phyloP scores from a whole-genome alignment of 2,329 filamentous ascomycete species.

The Pseudogymnoascus sp. region DNA sequence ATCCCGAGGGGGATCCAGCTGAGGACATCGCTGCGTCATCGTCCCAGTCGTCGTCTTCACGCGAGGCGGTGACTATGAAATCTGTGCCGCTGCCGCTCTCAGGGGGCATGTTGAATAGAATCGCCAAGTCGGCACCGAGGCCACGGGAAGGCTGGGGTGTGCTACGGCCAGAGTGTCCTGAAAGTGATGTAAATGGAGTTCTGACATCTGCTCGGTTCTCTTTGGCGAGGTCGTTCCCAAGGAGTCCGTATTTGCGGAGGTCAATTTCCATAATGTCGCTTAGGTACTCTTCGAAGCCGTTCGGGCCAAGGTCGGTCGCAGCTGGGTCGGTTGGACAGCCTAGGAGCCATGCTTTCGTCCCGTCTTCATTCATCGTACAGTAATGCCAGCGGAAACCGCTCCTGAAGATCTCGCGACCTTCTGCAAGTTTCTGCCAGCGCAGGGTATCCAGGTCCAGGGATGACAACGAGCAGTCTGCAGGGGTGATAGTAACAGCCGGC shows the following conservation, averaged over 20 bases:
- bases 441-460: slow-evolving; percentile 80
- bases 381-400: slow-evolving; percentile 96
- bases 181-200: slow-evolving; percentile 15
- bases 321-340: slow-evolving; percentile 74
- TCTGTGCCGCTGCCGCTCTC: slow-evolving; percentile 82
- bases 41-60: slow-evolving; percentile 63
- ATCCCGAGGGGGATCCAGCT: neutral
- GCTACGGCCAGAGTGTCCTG: slow-evolving; percentile 20
- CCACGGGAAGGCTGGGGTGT: slow-evolving; percentile 53
- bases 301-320: slow-evolving; percentile 57
- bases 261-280: slow-evolving; percentile 94
- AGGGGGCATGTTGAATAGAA: slow-evolving; percentile 78
- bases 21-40: slow-evolving; percentile 53
- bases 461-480: slow-evolving; percentile 83
- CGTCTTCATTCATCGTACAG: slow-evolving; percentile 90
- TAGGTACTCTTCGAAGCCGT: slow-evolving; percentile 79
- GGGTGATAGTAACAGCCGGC: slow-evolving; percentile 77
- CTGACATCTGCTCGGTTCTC: slow-evolving; percentile 17
- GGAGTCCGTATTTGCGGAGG: slow-evolving; percentile 79
- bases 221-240: slow-evolving; percentile 64
- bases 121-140: slow-evolving; percentile 77
- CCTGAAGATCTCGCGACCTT: slow-evolving; percentile 89
- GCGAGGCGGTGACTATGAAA: slow-evolving; percentile 82
- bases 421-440: slow-evolving; percentile 90
- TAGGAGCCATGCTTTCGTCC: slow-evolving; percentile 94